Conservation (phyloP, 1,139 yeast species). For the Blastobotrys serpentis region DNA sequence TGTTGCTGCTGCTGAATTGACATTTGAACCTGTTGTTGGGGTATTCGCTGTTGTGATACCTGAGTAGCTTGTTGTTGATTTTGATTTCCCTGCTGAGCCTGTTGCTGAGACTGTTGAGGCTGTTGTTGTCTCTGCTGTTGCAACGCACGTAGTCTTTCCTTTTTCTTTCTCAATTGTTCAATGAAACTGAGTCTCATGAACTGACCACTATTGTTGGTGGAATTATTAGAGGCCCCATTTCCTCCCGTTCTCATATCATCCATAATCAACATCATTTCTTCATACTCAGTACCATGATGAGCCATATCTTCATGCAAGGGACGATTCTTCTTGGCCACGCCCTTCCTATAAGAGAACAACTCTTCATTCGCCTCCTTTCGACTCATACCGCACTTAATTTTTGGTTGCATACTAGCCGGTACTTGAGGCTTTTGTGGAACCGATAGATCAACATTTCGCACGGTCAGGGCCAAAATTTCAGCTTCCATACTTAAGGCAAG, state of each 20-base stretch:
- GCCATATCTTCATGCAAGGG: constrained; percentile 59
- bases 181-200: constrained; percentile 44
- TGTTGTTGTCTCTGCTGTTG: constrained; percentile 28
- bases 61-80: constrained; percentile 18
- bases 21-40: constrained; percentile 21
- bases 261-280: constrained; percentile 73
- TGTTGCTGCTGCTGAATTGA: constrained; percentile 13
- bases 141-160: constrained; percentile 30
- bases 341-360: constrained; percentile 29
- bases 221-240: constrained; percentile 17
- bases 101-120: constrained; percentile 26
- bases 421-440: constrained; percentile 47
- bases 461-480: constrained; percentile 74
- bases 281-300: constrained; percentile 79
- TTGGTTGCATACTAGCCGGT: constrained; percentile 15
- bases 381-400: neutral
- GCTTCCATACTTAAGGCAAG: constrained; percentile 77
- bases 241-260: constrained; percentile 35
- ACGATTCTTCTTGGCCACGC: constrained; percentile 30
- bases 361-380: constrained; percentile 19
- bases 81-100: constrained; percentile 22
- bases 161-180: constrained; percentile 41
- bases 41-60: constrained; percentile 22
- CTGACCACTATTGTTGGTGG: constrained; percentile 36
- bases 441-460: constrained; percentile 70